Evolutionary conservation across 495 filamentous ascomycete species (phyloP), one percentile per base, ranked within the genome.

Genomic region (Entonaema liquescens): DNA sequence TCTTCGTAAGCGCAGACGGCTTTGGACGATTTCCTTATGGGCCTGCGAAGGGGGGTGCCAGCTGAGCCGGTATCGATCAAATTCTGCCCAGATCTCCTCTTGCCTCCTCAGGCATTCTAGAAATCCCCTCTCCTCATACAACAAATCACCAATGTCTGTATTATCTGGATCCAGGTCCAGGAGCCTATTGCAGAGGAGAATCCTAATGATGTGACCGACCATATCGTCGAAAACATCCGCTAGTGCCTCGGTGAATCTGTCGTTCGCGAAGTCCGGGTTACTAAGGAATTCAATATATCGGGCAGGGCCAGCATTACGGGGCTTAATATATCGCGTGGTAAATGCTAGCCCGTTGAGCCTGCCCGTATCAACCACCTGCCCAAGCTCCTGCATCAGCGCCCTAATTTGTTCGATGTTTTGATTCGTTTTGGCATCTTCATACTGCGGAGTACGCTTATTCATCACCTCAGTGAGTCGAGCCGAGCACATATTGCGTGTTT

Each of bases 71-170:
- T 65, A 69, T 1, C 13, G 31, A 21, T 76, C 74, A 36, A 60
- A 76, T 35, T 76, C 65, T 17, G 13, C 9, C 49, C 68, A 76
- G 3, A 68, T 0, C 3, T 57, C 29, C 57, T 76, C 74, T 4
- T 70, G 61, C 11, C 50, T 35, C 11, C n/a, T 58, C 62, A 65
- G 62, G 5, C 35, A 0, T 38, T 12, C 19, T 21, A 76, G 11
- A 1, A 63, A 9, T 7, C 67, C 29, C 1, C 8, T 9, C 49
- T 53, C 49, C 0, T 23, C 49, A 28, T 25, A 15, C 5, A 53
- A 0, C 11, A 53, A 9, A 4, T 53, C 49, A 12, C 8, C 3
- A 0, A 76, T 25, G 2, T 7, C 0, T 13, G 36, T 0, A 0
- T 15, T n/a, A 0, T 26, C 25, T 0, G 36, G 1, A 0, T 66